These are phyloP conservation scores for Mucor racemosus DNA, from an alignment of 371 early-diverging fungal species.

Conservation along the genomic window DNA sequence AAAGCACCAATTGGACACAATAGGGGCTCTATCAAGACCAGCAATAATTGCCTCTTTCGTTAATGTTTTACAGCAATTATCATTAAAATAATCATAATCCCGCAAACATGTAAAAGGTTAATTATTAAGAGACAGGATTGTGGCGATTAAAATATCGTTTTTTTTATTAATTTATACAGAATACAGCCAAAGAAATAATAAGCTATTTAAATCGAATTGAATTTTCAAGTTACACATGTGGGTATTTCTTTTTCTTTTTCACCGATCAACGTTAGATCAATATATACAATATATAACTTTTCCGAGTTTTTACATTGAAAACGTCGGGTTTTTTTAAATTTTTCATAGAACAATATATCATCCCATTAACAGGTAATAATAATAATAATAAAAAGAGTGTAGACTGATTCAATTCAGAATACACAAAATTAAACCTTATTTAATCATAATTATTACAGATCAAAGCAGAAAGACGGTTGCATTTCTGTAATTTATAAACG, in stretches of 20 bases:
- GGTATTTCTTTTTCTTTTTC: background rate
- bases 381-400: background rate
- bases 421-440: background rate
- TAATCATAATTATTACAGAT: background rate
- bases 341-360: background rate
- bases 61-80: background rate
- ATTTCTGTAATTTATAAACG: background rate
- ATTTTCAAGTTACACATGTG: background rate
- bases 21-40: background rate
- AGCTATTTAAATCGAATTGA: background rate
- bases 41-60: background rate
- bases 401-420: background rate
- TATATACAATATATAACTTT: background rate
- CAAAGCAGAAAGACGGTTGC: background rate
- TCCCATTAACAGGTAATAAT: background rate
- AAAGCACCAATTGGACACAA: background rate
- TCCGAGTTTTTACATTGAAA: no score
- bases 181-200: background rate
- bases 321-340: no score
- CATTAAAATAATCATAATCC: background rate
- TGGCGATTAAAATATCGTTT: background rate
- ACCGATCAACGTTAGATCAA: background rate
- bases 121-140: no score
- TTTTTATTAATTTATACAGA: background rate
- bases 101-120: background rate